Conservation (phyloP, 1,284 basidiomycete species). For the Cerioporus squamosus region DNA sequence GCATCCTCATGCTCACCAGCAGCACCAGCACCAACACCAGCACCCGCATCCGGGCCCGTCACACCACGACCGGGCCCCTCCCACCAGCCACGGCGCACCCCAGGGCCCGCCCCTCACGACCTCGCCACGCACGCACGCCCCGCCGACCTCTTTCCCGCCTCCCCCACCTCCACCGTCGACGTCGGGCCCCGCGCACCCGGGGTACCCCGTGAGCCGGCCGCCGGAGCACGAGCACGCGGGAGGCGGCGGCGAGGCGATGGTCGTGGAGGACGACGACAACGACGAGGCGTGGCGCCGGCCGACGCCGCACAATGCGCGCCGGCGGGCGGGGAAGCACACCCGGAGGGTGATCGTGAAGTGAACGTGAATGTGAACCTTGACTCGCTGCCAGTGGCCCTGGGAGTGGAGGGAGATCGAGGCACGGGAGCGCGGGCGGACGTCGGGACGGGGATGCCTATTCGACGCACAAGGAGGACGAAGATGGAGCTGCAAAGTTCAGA, state of each 20-base stretch:
- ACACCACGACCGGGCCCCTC: conserved; percentile 5
- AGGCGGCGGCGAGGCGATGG: conserved; percentile 28
- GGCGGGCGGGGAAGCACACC: conserved; percentile 76
- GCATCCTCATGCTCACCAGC: conserved; percentile 10
- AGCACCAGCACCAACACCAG: conserved; percentile 9
- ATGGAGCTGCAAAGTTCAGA: too few relatives aligned
- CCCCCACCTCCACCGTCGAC: conserved; percentile 1
- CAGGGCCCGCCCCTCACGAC: conserved; percentile 8
- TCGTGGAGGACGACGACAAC: conserved; percentile 48
- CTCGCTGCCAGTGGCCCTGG: too few relatives aligned
- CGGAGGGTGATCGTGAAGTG: conserved; percentile 47
- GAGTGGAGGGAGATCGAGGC: too few relatives aligned
- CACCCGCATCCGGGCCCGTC: conserved; percentile 13
- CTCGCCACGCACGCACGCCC: conserved; percentile 12
- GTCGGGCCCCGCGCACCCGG: conserved; percentile 10
- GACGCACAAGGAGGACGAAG: too few relatives aligned
- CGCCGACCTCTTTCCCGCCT: conserved; percentile 10
- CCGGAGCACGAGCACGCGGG: conserved; percentile 21
- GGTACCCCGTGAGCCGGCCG: conserved; percentile 20
- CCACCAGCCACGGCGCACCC: conserved; percentile 10
- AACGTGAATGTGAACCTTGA: too few relatives aligned
- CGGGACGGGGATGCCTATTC: too few relatives aligned
- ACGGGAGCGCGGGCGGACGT: too few relatives aligned
- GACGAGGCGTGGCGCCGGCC: conserved; percentile 72
- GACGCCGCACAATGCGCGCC: conserved; percentile 67